Base-by-base conservation (phyloP, 345 rosid genomes). In the Eucalyptus cloeziana region DNA sequence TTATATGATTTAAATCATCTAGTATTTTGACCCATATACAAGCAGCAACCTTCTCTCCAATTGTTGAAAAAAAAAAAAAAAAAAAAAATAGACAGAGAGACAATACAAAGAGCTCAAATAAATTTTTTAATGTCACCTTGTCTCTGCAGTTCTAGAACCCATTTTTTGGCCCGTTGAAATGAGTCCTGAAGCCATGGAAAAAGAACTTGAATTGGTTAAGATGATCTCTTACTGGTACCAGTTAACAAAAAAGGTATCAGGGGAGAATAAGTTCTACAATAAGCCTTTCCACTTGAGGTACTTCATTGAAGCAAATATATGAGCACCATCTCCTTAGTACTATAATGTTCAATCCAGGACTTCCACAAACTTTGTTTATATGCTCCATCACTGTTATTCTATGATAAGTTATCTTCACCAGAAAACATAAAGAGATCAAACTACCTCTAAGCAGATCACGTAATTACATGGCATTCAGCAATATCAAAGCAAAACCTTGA, bases 111-210 rank as follows among this genome's bases (percentile, higher is more conserved):
- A 58, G 47, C 81, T 44, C 79, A 40, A 22, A 51, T 64, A 49
- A 44, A 7, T 50, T 50, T 45, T 56, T 49, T 67, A 62, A 31
- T 31, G 50, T 88, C 91, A 94, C 96, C 96, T 94, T 94, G 97
- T 89, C 96, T 92, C 91, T 94, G 95, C 93, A 95, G 87, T 92
- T 95, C 97, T 47, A 88, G 90, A 91, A 95, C 95, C 96, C 97
- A 95, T 86, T 92, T 94, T 90, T 94, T 95, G 24, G 96, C 97
- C 87, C 94, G 89, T 60, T 90, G 90, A 93, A 95, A 94, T n/a
- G 96, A 93, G 7, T 95, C 96, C 97, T 94, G 91, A 90, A 87
- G 54, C 62, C 17, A 88, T 87, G 85, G 54, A 56, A 85, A 54
- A 80, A 51, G 51, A 47, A 37, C 25, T 51, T 89, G 49, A 87